Evolutionary conservation across 1,284 basidiomycete species (phyloP).

Genomic region (Volvariella volvacea): DNA sequence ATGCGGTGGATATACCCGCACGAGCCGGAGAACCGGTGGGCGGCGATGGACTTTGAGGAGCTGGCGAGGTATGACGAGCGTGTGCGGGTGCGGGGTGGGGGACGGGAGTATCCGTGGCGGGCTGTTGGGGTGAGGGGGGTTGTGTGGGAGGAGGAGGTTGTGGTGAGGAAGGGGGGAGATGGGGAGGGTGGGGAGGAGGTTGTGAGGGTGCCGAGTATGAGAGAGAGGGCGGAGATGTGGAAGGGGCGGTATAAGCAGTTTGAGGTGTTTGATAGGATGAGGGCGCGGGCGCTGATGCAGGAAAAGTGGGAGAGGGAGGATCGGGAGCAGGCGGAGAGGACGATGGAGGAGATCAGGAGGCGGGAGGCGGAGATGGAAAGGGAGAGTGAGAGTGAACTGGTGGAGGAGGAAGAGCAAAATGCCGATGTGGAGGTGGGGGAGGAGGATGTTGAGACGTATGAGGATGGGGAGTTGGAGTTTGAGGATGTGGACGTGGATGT

Average conservation of each 20-base stretch:
- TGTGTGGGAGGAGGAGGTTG: constrained; percentile 9
- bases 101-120: constrained; percentile 8
- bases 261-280: constrained; percentile 8
- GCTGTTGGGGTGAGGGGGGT: constrained; percentile 8
- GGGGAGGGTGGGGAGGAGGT: constrained; percentile 5
- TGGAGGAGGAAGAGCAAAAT: constrained; percentile 4
- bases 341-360: constrained; percentile 8
- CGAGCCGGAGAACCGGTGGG: constrained; percentile 32
- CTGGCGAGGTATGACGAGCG: constrained; percentile 28
- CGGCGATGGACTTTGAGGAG: constrained; percentile 33
- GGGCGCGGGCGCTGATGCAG: background rate
- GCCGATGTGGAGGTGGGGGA: constrained; percentile 5
- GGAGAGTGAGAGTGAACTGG: constrained; percentile 2
- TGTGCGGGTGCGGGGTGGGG: constrained; percentile 5
- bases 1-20: constrained; percentile 39
- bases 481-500: too few species aligned
- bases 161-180: constrained; percentile 11
- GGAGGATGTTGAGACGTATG: constrained; percentile 8
- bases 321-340: constrained; percentile 3
- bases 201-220: constrained; percentile 10
- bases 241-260: constrained; percentile 6
- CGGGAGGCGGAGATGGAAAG: background rate
- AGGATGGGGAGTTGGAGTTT: constrained; percentile 8
- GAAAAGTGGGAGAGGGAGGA: background rate
- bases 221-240: constrained; percentile 12